A percentile compares a stretch with the other conserved stretches of the same genome.
phyloP scores from a whole-genome alignment of 78 protist genomes.

The Chrysochromulina parva region DNA sequence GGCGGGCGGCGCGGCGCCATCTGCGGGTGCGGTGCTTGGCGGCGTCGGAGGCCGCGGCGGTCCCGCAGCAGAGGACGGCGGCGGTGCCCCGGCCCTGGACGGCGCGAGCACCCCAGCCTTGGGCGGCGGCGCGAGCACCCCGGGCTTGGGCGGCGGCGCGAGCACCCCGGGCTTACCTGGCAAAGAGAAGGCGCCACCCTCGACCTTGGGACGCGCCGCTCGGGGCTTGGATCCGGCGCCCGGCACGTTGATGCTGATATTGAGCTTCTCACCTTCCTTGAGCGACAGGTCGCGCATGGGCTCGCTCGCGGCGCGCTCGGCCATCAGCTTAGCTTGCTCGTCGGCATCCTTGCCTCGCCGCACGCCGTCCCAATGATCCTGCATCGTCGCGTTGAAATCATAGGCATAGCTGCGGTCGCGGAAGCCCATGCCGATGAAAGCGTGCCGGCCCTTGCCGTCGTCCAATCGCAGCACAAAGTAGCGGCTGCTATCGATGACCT shows the following conservation, averaged over 20 bases:
- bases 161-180: not conserved
- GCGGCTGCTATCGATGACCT: constrained; percentile 54
- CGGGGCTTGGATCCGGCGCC: not conserved
- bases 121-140: not conserved
- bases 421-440: constrained; percentile 82
- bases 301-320: no score
- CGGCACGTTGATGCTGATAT: not conserved
- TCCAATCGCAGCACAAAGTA: constrained; percentile 65
- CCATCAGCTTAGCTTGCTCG: not conserved
- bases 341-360: not conserved
- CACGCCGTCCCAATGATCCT: constrained; percentile 3
- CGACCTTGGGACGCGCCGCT: no score
- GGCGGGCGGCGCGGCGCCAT: not conserved
- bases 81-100: not conserved
- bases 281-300: not conserved
- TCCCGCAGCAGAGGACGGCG: not conserved
- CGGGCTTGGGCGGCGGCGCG: not conserved
- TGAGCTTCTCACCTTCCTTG: constrained; percentile 14
- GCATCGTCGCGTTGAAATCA: constrained; percentile 13
- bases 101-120: not conserved
- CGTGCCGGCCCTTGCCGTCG: constrained; percentile 63
- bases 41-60: not conserved
- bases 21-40: not conserved
- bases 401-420: constrained; percentile 44
- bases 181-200: not conserved